Conservation (phyloP, 805 yeast species). For the Lipomyces yamadae region DNA sequence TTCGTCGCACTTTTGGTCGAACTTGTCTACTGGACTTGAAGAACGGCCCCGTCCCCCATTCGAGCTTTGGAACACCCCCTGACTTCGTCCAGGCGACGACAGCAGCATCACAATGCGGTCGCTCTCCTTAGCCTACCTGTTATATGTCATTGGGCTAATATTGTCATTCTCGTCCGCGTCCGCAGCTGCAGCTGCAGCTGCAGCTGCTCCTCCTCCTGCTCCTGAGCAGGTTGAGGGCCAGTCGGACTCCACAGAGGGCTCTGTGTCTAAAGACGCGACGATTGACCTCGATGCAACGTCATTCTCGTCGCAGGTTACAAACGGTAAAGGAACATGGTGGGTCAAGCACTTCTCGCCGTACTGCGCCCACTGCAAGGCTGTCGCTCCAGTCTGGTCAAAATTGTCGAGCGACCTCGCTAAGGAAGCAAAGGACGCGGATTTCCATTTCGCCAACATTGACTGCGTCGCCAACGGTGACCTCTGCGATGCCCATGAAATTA, state of each 20-base stretch:
- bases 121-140: not conserved
- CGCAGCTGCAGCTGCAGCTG: not conserved
- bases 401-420: slow-evolving; percentile 61
- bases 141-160: not conserved
- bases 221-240: not conserved
- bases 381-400: slow-evolving; percentile 84
- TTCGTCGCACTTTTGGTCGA: not conserved
- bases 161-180: not conserved
- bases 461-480: slow-evolving; percentile 87
- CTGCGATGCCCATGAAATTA: slow-evolving; percentile 68
- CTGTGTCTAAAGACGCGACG: slow-evolving; percentile 11
- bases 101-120: slow-evolving; percentile 1
- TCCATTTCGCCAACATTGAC: slow-evolving; percentile 73
- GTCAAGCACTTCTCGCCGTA: slow-evolving; percentile 91
- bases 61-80: slow-evolving; percentile 1
- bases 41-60: not conserved
- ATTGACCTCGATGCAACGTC: slow-evolving; percentile 27
- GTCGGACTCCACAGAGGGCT: slow-evolving; percentile 5
- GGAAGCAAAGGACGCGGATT: slow-evolving; percentile 52
- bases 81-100: slow-evolving; percentile 1
- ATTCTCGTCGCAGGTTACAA: slow-evolving; percentile 16
- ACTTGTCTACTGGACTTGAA: not conserved
- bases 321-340: slow-evolving; percentile 61
- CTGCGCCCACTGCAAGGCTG: slow-evolving; percentile 76
- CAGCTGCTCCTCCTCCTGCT: not conserved